Evolutionary conservation across 179 eudicot species (phyloP).

Genomic region (Spergularia azorica): DNA sequence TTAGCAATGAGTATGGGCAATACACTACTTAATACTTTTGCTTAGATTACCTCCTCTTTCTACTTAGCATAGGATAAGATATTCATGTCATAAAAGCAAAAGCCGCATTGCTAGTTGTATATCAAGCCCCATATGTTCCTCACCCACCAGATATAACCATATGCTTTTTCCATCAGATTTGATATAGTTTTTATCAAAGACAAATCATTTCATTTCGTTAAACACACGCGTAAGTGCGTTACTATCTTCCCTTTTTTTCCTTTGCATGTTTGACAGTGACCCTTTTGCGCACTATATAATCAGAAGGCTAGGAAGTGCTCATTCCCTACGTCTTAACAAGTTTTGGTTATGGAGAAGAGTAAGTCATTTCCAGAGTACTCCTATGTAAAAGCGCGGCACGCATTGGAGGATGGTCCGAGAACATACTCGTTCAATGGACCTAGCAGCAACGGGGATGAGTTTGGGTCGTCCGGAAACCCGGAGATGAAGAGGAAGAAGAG

Average conservation of each 20-base stretch:
- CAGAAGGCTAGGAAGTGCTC: conserved; percentile 9
- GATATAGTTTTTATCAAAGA: neutral
- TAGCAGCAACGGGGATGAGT: conserved; percentile 37
- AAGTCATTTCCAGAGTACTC: conserved; percentile 41
- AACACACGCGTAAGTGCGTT: conserved; percentile 22
- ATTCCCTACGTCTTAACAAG: neutral
- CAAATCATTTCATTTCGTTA: conserved; percentile 19
- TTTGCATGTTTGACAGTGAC: conserved; percentile 15
- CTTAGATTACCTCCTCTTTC: conserved; percentile 4
- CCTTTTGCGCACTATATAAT: conserved; percentile 16
- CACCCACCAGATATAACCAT: conserved; percentile 32
- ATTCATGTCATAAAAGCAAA: conserved; percentile 27
- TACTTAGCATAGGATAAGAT: conserved; percentile 15
- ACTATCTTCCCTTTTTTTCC: too few relatives aligned
- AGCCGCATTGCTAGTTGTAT: neutral
- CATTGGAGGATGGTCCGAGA: conserved; percentile 34
- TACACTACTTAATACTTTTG: conserved; percentile 10
- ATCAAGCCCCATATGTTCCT: conserved; percentile 32
- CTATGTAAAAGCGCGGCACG: conserved; percentile 34
- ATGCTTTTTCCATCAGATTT: conserved; percentile 18
- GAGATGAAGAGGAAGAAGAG: conserved; percentile 50
- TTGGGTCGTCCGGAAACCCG: conserved; percentile 33
- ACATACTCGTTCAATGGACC: conserved; percentile 47
- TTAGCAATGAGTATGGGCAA: too few relatives aligned
- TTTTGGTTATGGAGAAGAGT: conserved; percentile 43